Base-by-base conservation (phyloP, 345 rosid species). In the Cardamine chenopodiifolia region DNA sequence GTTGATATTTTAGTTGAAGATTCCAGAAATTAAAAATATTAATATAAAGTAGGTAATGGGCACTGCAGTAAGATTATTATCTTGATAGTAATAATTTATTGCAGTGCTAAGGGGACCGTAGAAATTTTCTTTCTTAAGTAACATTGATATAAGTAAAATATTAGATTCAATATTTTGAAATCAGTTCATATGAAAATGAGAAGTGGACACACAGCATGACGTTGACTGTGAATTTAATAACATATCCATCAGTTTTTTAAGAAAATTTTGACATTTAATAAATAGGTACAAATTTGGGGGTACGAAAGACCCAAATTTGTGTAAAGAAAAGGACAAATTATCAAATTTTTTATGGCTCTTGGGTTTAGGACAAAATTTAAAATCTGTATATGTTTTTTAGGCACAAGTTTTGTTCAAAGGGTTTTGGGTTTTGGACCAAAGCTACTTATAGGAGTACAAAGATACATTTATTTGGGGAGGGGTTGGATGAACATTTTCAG, bases 391-490 rank as follows among this genome's bases (percentile, higher is more conserved):
- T 71, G 57, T 71, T 77, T 77, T 71, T 49, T 2, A 77, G 68
- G 56, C 62, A 58, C 57, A 39, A 61, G 68, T 58, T 62, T 74
- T 76, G 62, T 71, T 58, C 72, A 64, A 65, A 65, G 77, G 48
- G 62, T 71, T 71, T 77, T 77, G 80, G 80, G 76, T 70, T 77
- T 71, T 77, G 80, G 47, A 65, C 77, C 80, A 65, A 58, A 77
- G 49, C 80, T 77, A 48, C 77, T 77, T 77, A 71, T 77, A 18
- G 60, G 56, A 71, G 40, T 57, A 57, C 49, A 66, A 66, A 70
- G 71, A 55, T 22, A 65, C 68, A 71, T 77, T 71, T 77, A 48
- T 71, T 58, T 31, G 66, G 60, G 61, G 18, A 42, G 29, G 11
- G 5, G 58, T 49, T 77, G 50, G 76, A 29, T 71, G 72, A 45